Evolutionary conservation across 2,329 filamentous ascomycete species (phyloP).

Genomic region (Thielaviopsis ethacetica): DNA sequence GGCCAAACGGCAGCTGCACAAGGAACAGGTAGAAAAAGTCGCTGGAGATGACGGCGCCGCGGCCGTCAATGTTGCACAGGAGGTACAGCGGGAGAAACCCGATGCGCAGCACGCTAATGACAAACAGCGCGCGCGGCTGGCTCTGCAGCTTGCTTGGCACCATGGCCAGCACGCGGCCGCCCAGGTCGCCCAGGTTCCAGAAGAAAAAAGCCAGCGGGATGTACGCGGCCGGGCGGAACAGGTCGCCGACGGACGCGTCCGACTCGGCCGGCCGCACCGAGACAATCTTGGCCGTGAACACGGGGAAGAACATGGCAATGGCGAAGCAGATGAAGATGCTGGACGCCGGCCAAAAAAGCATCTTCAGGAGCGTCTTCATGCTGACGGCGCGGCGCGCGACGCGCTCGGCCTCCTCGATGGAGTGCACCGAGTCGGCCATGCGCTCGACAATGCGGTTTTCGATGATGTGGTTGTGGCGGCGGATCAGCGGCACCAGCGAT

Average conservation of each 20-base stretch:
- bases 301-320: constrained; percentile 86
- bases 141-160: constrained; percentile 40
- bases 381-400: constrained; percentile 31
- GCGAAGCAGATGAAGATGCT: constrained; percentile 68
- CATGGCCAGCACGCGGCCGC: constrained; percentile 54
- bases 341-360: constrained; percentile 63
- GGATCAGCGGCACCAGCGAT: constrained; percentile 59
- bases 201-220: constrained; percentile 81
- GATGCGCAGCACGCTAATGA: constrained; percentile 46
- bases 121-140: constrained; percentile 51
- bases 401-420: constrained; percentile 36
- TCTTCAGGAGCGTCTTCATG: constrained; percentile 52
- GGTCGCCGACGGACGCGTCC: constrained; percentile 14
- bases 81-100: constrained; percentile 72
- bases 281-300: constrained; percentile 59
- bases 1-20: constrained; percentile 69
- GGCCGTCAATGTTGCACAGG: constrained; percentile 72
- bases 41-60: constrained; percentile 56
- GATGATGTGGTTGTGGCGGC: constrained; percentile 37
- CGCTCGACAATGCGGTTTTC: constrained; percentile 31
- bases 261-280: constrained; percentile 21
- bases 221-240: constrained; percentile 62
- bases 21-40: constrained; percentile 78
- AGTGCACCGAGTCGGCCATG: constrained; percentile 33
- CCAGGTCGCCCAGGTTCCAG: constrained; percentile 82